Evolutionary conservation across 2,329 filamentous ascomycete genomes (phyloP).

Genomic region (Pyrenochaeta sp.): DNA sequence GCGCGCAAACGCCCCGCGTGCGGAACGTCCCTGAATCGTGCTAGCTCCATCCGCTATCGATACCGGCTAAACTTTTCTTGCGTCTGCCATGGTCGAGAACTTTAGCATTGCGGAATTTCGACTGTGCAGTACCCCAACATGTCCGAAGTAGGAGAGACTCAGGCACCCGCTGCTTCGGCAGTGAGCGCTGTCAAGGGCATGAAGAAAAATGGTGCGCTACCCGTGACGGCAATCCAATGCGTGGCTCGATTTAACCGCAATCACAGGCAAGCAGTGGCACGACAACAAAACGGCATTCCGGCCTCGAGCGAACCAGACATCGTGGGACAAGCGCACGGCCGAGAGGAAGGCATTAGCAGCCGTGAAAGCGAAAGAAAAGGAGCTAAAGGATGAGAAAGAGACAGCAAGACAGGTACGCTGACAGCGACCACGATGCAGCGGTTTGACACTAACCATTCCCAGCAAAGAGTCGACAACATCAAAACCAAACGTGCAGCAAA

Average conservation of each 20-base stretch:
- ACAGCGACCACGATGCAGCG: not conserved
- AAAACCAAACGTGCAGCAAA: constrained; percentile 87
- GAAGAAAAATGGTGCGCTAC: constrained; percentile 78
- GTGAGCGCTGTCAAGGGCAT: constrained; percentile 63
- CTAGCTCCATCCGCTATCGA: constrained; percentile 25
- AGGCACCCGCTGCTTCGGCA: constrained; percentile 56
- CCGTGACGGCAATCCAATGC: not conserved
- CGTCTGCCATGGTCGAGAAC: constrained; percentile 23
- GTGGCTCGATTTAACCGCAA: constrained; percentile 22
- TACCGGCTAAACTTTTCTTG: constrained; percentile 37
- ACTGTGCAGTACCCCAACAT: constrained; percentile 31
- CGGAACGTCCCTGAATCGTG: constrained; percentile 6
- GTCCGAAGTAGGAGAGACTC: constrained; percentile 33
- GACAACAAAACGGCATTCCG: constrained; percentile 83
- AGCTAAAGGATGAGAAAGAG: constrained; percentile 93
- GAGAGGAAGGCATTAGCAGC: constrained; percentile 74
- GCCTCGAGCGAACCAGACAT: constrained; percentile 77
- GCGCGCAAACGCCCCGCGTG: constrained; percentile 12
- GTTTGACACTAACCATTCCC: constrained; percentile 19
- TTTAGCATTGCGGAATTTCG: constrained; percentile 15
- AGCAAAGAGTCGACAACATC: constrained; percentile 81
- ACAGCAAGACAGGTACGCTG: constrained; percentile 78
- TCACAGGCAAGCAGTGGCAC: constrained; percentile 93
- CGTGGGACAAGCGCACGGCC: constrained; percentile 79
- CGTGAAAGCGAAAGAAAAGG: constrained; percentile 92